Evolutionary conservation across 2,329 filamentous ascomycete species (phyloP).

Genomic region (Fusarium sp.): DNA sequence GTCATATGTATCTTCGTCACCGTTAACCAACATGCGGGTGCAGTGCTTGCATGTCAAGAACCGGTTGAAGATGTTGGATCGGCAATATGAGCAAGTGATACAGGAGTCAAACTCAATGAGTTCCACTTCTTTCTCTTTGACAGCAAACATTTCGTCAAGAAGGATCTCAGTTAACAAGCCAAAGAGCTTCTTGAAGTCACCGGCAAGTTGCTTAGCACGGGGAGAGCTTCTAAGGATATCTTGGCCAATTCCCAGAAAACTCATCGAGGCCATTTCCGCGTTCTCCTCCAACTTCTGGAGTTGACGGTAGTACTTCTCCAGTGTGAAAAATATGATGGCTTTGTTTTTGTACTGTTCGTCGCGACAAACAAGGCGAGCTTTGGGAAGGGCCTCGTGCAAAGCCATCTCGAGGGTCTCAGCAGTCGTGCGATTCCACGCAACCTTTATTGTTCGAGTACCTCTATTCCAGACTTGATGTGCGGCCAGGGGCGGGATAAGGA

Average conservation of each 20-base stretch:
- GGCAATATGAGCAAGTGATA: conserved; percentile 95
- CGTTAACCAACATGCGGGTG: conserved; percentile 74
- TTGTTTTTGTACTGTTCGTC: conserved; percentile 99
- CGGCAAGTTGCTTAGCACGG: conserved; percentile 77
- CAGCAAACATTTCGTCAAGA: conserved; percentile 87
- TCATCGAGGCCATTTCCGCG: conserved; percentile 61
- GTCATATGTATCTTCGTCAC: conserved; percentile 89
- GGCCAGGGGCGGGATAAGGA: conserved; percentile 91
- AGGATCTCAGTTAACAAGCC: conserved; percentile 83
- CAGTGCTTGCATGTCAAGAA: conserved; percentile 95
- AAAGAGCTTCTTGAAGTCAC: conserved; percentile 88
- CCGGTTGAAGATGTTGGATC: conserved; percentile 96
- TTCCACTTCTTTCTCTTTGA: conserved; percentile 80
- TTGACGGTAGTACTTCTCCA: conserved; percentile 82
- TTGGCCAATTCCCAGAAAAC: conserved; percentile 64
- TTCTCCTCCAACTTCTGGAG: conserved; percentile 69
- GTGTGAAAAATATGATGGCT: conserved; percentile 90
- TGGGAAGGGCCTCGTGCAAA: conserved; percentile 87
- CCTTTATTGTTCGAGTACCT: conserved; percentile 95
- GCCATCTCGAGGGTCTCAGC: conserved; percentile 92
- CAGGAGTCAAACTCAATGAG: conserved; percentile 88
- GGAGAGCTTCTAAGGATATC: conserved; percentile 60
- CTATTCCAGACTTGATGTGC: conserved; percentile 99
- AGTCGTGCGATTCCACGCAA: conserved; percentile 97
- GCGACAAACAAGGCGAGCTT: conserved; percentile 90